Conservation (phyloP, 2,329 filamentous ascomycete genomes). For the Pseudogymnoascus sp. region DNA sequence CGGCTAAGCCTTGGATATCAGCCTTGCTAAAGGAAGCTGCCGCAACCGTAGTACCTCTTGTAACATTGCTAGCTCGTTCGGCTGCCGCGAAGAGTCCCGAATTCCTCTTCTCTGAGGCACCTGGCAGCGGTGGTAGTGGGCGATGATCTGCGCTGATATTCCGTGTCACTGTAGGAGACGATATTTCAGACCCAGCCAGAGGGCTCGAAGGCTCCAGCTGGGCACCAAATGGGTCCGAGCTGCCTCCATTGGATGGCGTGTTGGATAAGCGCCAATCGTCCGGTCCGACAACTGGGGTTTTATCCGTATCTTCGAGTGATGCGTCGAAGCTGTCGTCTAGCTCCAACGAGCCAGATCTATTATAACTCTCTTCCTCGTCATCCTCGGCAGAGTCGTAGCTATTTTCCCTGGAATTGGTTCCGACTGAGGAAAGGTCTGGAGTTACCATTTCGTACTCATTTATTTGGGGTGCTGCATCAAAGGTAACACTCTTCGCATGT, state of each 20-base stretch:
- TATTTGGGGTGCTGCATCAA: constrained; percentile 85
- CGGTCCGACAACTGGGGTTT: constrained; percentile 94
- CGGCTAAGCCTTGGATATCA: constrained; percentile 70
- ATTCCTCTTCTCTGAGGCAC: constrained; percentile 36
- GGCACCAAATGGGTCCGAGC: constrained; percentile 15
- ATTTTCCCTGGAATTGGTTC: constrained; percentile 82
- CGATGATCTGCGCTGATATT: constrained; percentile 75
- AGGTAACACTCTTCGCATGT: constrained; percentile 94
- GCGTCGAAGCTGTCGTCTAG: constrained; percentile 87
- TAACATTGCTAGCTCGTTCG: constrained; percentile 61
- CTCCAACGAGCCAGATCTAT: constrained; percentile 45
- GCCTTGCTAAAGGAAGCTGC: constrained; percentile 63
- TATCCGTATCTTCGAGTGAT: constrained; percentile 89
- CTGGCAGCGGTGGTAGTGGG: constrained; percentile 80
- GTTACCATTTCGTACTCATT: constrained; percentile 99
- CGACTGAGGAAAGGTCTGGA: constrained; percentile 86
- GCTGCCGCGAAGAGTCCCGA: constrained; percentile 60
- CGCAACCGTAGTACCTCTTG: constrained; percentile 62
- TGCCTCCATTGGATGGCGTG: constrained; percentile 31
- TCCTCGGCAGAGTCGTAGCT: constrained; percentile 84
- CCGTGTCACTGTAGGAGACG: constrained; percentile 31
- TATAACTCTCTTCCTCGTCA: constrained; percentile 56
- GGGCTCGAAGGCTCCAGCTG: constrained; percentile 46
- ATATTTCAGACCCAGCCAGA: constrained; percentile 34
- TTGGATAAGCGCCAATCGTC: constrained; percentile 86